phyloP scores from a whole-genome alignment of 129 eudicot species.

The Smallanthus sonchifolius region DNA sequence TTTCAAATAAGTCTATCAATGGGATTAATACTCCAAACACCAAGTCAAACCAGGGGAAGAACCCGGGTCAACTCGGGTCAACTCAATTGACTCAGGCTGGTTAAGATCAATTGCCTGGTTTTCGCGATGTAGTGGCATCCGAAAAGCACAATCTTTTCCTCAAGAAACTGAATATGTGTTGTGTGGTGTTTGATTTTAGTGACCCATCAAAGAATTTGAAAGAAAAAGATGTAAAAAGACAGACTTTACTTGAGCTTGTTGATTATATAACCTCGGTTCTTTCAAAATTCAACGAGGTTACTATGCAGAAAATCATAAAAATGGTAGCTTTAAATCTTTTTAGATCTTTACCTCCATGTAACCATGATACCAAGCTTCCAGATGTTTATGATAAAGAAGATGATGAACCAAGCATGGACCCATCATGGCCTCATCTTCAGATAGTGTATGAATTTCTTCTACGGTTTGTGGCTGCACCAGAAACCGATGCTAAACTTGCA shows the following conservation, averaged over 20 bases:
- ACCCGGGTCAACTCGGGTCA: conserved; percentile 25
- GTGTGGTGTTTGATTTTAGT: conserved; percentile 57
- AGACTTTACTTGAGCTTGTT: conserved; percentile 60
- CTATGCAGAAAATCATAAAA: conserved; percentile 58
- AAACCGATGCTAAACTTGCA: conserved; percentile 58
- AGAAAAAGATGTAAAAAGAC: conserved; percentile 62
- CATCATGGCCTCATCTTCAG: conserved; percentile 75
- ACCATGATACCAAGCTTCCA: conserved; percentile 40
- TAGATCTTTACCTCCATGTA: conserved; percentile 45
- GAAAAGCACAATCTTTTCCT: conserved; percentile 56
- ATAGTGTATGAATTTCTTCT: conserved; percentile 63
- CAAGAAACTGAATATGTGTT: conserved; percentile 60
- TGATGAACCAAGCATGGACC: conserved; percentile 60
- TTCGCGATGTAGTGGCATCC: conserved; percentile 52
- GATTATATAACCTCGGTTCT: conserved; percentile 48
- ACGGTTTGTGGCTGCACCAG: conserved; percentile 57
- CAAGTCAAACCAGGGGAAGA: conserved; percentile 39
- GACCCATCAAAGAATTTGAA: conserved; percentile 54
- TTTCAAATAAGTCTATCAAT: conserved; percentile 21
- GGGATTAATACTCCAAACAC: conserved; percentile 23
- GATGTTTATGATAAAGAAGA: conserved; percentile 63
- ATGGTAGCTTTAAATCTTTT: conserved; percentile 59
- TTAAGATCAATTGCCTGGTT: conserved; percentile 53
- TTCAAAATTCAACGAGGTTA: conserved; percentile 51
- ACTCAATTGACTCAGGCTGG: conserved; percentile 26